Base-by-base conservation (phyloP, 306 rosid species). In the Pachyrhizus erosus region DNA sequence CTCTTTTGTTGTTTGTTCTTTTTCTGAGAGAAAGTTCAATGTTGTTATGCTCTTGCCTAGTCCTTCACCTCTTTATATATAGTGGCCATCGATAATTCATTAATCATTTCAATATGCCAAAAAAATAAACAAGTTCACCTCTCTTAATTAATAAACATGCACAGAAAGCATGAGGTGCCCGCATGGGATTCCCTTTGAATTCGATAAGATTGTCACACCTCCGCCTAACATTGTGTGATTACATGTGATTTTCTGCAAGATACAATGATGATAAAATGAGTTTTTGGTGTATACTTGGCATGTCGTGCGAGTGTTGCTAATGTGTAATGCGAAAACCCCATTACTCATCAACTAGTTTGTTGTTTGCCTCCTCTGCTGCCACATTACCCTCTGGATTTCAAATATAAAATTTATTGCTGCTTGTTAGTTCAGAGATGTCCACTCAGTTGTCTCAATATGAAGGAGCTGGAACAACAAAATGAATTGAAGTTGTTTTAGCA, bases 361-460 rank as follows among this genome's bases (percentile, higher is more conserved):
- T 70, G 29, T 42, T 64, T 84, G 90, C 85, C 78, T 84, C 87
- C 81, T 65, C 3, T 65, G 66, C 21, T 73, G 90, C 90, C 89
- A 84, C 91, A 80, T 78, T 73, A 55, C 61, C 80, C 69, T 78
- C 65, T 70, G 61, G 61, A 17, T 80, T 75, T 33, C 26, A 26
- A 78, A n/a, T 42, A 31, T 65, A 45, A 73, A 71, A 60, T 26
- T 26, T 39, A 77, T 27, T 39, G 73, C 49, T 68, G 77, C 73
- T 76, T 31, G 14, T 12, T 12, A 83, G 27, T 72, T 73, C 49
- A 57, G 42, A 73, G 62, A 43, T 76, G 75, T 71, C 34, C 52
- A 46, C 70, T 76, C 64, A 48, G 48, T 43, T 84, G 88, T 81
- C 81, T 78, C 72, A 15, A 54, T 20, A 11, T 24, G 12, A 42